Percentiles rank a stretch among this genome's conserved stretches.
Conservation (phyloP, 2,329 filamentous ascomycete genomes). For the Fusarium sacchari region DNA sequence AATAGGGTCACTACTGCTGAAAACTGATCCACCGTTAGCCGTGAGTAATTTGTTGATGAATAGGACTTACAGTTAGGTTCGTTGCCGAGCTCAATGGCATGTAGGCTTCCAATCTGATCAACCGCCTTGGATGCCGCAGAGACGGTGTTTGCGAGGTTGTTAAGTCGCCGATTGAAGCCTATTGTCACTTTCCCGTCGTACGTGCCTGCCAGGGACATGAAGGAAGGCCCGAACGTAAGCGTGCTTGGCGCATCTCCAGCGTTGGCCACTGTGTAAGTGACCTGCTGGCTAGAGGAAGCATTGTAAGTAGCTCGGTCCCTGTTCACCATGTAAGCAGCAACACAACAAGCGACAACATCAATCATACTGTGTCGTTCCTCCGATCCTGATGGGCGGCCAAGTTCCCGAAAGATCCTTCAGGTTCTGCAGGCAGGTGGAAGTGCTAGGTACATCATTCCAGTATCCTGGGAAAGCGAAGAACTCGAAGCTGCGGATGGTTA, state of each 20-base stretch:
- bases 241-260: not conserved
- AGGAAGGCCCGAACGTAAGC: not conserved
- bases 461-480: not conserved
- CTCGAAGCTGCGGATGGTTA: not conserved
- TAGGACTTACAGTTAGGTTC: not conserved
- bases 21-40: not conserved
- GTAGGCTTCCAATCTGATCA: not conserved
- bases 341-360: rapidly evolving
- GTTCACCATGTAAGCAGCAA: not conserved
- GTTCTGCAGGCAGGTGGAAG: not conserved
- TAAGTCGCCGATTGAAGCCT: not conserved
- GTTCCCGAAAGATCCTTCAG: not conserved
- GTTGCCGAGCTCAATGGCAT: not conserved
- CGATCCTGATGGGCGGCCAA: not conserved
- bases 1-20: not conserved
- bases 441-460: not conserved
- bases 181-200: rapidly evolving
- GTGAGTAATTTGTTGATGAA: too few relatives aligned
- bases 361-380: not conserved
- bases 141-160: not conserved
- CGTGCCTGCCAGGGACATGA: not conserved
- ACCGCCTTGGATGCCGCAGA: not conserved
- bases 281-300: not conserved
- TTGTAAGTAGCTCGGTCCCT: not conserved
- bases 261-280: not conserved